A percentile compares a stretch with the other conserved stretches of the same genome.
phyloP scores from a whole-genome alignment of 208 protist species.

The Crithidia mellificae region DNA sequence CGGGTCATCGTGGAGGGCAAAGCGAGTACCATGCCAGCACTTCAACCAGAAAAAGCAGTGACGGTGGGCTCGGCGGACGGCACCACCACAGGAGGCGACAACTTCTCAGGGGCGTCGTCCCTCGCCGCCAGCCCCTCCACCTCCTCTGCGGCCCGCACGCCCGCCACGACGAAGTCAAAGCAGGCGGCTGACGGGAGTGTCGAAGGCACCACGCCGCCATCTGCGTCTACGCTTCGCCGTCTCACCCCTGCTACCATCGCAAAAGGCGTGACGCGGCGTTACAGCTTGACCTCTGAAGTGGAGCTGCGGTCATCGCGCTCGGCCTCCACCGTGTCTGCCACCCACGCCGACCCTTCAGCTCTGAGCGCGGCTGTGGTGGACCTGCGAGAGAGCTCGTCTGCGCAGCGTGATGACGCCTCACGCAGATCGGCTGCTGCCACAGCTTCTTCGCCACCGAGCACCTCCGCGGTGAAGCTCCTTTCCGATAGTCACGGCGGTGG shows the following conservation, averaged over 20 bases:
- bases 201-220: neutral
- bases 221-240: neutral
- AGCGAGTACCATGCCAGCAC: neutral
- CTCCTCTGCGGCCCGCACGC: no score
- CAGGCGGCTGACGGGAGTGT: no score
- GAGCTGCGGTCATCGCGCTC: neutral
- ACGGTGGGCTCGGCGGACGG: neutral
- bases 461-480: no score
- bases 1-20: slow-evolving; percentile 16
- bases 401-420: neutral
- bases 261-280: slow-evolving; percentile 1
- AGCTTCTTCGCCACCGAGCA: no score
- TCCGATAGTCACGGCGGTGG: no score
- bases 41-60: neutral
- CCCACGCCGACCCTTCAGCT: neutral
- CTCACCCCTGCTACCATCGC: slow-evolving; percentile 9
- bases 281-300: neutral
- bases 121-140: no score
- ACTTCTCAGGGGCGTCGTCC: no score
- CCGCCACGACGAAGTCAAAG: no score
- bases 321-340: neutral
- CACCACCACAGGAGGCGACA: neutral
- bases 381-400: no score
- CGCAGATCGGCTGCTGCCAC: no score
- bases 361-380: no score